Base-by-base conservation (phyloP, 1,284 basidiomycete genomes). In the Pseudozyma tsukubaensis region DNA sequence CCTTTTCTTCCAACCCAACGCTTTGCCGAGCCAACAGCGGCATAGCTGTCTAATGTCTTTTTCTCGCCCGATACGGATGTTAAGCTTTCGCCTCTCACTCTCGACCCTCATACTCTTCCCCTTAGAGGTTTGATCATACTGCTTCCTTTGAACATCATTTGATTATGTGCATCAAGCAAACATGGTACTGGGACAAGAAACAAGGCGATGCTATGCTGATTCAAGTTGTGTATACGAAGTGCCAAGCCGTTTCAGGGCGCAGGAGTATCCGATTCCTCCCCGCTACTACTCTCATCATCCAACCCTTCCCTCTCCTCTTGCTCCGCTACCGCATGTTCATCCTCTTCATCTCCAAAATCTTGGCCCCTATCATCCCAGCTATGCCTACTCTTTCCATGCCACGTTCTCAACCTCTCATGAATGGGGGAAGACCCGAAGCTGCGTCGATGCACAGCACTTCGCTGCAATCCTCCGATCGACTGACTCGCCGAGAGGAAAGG, bases 291-390 rank as follows among this genome's bases (percentile, higher is more conserved):
- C 56, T 69, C 66, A 18, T 69, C 62, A 34, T 63, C 24, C 24
- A 29, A 29, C 24, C 24, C 36, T 9, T 44, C 59, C 5, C 54
- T 29, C 16, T 60, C 58, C 35, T 64, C 67, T 16, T 60, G 48
- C 35, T 34, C 54, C 3, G 24, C 24, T 16, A n/a, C 19, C 21
- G 78, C 82, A 14, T 84, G 24, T 29, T 29, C 84, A 62, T 86
- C 86, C 72, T 84, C 57, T 34, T 59, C 85, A 5, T 85, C 85
- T 55, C 86, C 86, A 29, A 77, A 79, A 32, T 62, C 81, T n/a
- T 85, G 61, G 48, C 62, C 59, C 8, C 72, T 45, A 34, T 74
- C 86, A 47, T 86, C 84, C 32, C 72, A 71, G 65, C 78, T 54
- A 43, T 70, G 34, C 18, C 60, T 58, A 36, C 61, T 59, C 21